Evolutionary conservation across 2,329 filamentous ascomycete species (phyloP).

Genomic region (Penicillium sp.): DNA sequence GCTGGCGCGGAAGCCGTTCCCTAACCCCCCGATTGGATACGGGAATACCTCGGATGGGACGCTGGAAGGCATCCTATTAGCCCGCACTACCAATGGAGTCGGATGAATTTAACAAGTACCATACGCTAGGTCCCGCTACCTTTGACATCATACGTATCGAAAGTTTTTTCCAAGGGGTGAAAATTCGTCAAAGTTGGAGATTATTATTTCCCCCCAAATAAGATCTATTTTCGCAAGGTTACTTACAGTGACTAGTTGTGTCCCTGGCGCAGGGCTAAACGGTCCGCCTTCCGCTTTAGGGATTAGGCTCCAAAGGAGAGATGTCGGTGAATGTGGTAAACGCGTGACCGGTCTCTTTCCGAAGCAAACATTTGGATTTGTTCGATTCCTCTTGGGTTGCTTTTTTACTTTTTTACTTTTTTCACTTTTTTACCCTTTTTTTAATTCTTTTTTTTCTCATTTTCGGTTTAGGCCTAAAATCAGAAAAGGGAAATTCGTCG

Average conservation of each 20-base stretch:
- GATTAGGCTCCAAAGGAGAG: slow-evolving; percentile 7
- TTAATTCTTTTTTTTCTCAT: not conserved
- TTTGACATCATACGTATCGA: slow-evolving; percentile 18
- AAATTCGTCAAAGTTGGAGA: not conserved
- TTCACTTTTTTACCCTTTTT: no score
- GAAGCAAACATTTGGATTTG: slow-evolving; percentile 19
- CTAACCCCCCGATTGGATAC: slow-evolving; percentile 24
- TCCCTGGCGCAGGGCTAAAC: slow-evolving; percentile 7
- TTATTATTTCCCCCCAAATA: slow-evolving; percentile 1
- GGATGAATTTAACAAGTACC: slow-evolving; percentile 1
- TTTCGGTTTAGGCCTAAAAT: not conserved
- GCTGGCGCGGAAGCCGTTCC: slow-evolving; percentile 21
- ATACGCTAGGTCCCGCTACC: slow-evolving; percentile 8
- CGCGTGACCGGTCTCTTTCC: slow-evolving; percentile 20
- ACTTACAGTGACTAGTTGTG: not conserved
- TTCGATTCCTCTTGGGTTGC: not conserved
- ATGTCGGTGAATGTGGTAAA: slow-evolving; percentile 11
- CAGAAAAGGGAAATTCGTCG: not conserved
- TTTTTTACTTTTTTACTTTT: not conserved
- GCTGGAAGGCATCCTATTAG: slow-evolving; percentile 27
- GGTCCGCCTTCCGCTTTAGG: slow-evolving; percentile 14
- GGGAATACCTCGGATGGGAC: slow-evolving; percentile 5
- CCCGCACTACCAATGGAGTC: not conserved
- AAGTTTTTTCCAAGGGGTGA: slow-evolving; percentile 1
- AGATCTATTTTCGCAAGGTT: slow-evolving; percentile 1